Evolutionary conservation across 352 stramenopile genomes (phyloP), one percentile per base, ranked within the genome.

Genomic region (Pythium aristosporum): DNA sequence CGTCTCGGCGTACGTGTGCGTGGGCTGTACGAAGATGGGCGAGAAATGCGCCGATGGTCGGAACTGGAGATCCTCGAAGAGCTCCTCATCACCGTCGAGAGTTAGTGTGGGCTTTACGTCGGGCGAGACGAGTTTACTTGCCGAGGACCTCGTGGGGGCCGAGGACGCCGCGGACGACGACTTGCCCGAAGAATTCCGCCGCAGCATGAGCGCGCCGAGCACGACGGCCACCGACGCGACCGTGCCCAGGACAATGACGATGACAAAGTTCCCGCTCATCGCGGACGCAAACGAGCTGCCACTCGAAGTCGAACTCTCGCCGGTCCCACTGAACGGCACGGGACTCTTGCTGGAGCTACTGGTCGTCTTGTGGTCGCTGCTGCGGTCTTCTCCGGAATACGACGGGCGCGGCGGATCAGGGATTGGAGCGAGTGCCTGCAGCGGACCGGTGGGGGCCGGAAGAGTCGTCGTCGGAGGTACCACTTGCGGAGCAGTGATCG

Each of bases 21-120:
- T 30, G 11, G 53, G 34, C 36, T 63, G 62, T 10, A 68, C 62
- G 37, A 46, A 57, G 54, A 68, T 68, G 16, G 62, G 62, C 11
- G 62, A 68, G 50, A 66, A 66, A 23, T 37, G 23, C 3, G 53
- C 39, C 1, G 43, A 32, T n/a, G 52, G 34, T 9, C 48, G 48
- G 28, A 65, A 65, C 58, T 52, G n/a, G 4, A 58, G 48, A 43
- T 66, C 59, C 3, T 66, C 50, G 2, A 60, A 32, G 7, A 57
- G 18, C 8, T 61, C 52, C 2, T 67, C 51, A 16, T 62, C 53
- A 21, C 42, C 34, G 52, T 55, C 44, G 5, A 57, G 20, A 5
- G 59, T 66, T n/a, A 66, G 32, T n/a, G 50, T 46, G 2, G 49
- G 39, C 39, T 20, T n/a, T 0, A 54, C 2, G 6, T 42, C 49